Base-by-base conservation (phyloP, 1,139 yeast genomes). In the Yamadazyma spencermartinsiae region DNA sequence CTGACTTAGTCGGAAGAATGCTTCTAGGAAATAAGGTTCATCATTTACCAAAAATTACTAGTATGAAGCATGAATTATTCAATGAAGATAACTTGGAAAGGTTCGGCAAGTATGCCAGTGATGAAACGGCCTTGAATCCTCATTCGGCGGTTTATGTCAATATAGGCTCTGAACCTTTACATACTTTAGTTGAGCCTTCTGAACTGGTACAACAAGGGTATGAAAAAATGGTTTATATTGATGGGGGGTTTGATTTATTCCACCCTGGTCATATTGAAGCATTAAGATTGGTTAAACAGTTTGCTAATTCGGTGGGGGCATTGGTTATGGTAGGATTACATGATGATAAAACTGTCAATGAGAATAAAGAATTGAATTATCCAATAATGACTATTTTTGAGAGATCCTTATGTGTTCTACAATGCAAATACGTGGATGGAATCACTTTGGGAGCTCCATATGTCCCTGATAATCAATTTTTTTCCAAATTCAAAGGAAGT, bases 1-100 rank as follows among this genome's bases (percentile, higher is more conserved):
- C 98, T 0, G 98, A 92, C 58, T 74, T 92, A 43, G 96, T 92
- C 34, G 95, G 92, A n/a, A 72, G 98, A 41, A 86, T 92, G 83
- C 71, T 90, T 44, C 68, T 82, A 41, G 71, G 72, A 53, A 69
- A 78, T 36, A 79, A 75, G 45, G 63, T 58, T 21, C 90, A 83
- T 54, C 92, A 85, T 56, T 62, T 70, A 46, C 60, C 57, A 10
- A 55, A 68, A 7, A 54, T 78, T 14, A 55, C 58, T 7, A 60
- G 60, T 23, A 48, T 47, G 29, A 42, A 47, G 6, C 68, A 65
- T 39, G 52, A 65, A 29, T 53, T 72, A 13, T 60, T 72, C 52
- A 34, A 68, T 55, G 40, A 63, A 64, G 60, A 63, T 8, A 60
- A 61, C 33, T 32, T 63, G 17, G 60, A 52, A 9, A 55, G 65